Conservation (phyloP, 2,329 filamentous ascomycete species). For the Pseudopyricularia javanii region DNA sequence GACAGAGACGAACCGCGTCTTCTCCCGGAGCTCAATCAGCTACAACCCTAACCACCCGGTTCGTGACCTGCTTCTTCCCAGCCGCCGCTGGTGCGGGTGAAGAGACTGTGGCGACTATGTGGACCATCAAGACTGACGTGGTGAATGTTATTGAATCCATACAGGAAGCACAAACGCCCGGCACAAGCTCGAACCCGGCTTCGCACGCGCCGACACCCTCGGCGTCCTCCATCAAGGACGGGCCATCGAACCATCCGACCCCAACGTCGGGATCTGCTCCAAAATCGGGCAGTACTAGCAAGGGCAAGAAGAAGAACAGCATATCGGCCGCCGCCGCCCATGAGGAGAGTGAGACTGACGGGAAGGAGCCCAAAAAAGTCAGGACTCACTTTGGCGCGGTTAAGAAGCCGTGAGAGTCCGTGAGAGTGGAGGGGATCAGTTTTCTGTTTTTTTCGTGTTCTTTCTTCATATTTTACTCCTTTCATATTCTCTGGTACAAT, state of each 20-base stretch:
- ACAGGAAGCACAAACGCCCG: slow-evolving; percentile 22
- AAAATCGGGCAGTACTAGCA: slow-evolving; percentile 25
- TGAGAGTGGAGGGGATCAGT: not conserved
- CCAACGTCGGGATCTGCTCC: slow-evolving; percentile 38
- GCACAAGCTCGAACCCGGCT: slow-evolving; percentile 26
- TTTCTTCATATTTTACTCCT: not conserved
- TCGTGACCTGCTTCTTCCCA: not conserved
- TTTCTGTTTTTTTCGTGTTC: not conserved
- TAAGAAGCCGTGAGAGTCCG: slow-evolving; percentile 25
- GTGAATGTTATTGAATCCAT: not conserved
- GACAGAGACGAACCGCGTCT: slow-evolving; percentile 62
- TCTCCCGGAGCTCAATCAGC: slow-evolving; percentile 53
- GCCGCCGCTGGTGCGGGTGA: not conserved
- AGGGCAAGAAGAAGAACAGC: slow-evolving; percentile 36
- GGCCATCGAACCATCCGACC: slow-evolving; percentile 38
- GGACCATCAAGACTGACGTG: not conserved
- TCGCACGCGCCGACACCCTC: slow-evolving; percentile 42
- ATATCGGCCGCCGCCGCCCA: slow-evolving; percentile 6
- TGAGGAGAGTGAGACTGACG: slow-evolving; percentile 48
- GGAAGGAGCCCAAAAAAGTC: slow-evolving; percentile 38
- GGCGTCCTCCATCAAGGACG: slow-evolving; percentile 37
- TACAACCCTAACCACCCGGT: slow-evolving; percentile 30
- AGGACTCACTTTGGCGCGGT: slow-evolving; percentile 45
- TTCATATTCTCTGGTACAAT: not conserved
- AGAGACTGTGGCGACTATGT: not conserved